phyloP scores from a whole-genome alignment of 2,329 filamentous ascomycete species.

The Alternaria angustiovoidea region DNA sequence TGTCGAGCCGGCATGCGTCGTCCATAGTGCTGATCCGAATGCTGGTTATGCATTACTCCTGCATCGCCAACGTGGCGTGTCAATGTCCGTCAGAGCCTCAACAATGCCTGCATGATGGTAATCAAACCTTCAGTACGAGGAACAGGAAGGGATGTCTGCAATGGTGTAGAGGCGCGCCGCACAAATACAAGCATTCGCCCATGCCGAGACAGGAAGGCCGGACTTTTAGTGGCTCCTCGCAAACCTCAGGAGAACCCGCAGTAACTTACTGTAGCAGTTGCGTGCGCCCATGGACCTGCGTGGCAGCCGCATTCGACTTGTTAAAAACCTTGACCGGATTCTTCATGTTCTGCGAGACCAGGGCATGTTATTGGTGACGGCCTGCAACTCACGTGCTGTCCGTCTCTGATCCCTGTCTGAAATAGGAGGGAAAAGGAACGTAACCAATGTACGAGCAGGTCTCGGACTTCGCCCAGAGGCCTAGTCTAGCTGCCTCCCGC shows the following conservation, averaged over 20 bases:
- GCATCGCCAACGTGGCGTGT: constrained; percentile 31
- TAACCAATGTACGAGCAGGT: constrained; percentile 11
- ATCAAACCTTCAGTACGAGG: constrained; percentile 19
- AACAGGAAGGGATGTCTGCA: constrained; percentile 11
- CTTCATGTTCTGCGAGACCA: constrained; percentile 12
- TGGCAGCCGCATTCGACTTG: constrained; percentile 20
- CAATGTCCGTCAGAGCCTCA: constrained; percentile 21
- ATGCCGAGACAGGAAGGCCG: constrained; percentile 25
- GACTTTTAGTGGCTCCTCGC: constrained; percentile 26
- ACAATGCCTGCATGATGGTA: constrained; percentile 7
- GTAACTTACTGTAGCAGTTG: constrained; percentile 11
- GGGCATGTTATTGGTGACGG: constrained; percentile 14
- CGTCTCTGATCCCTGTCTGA: neutral
- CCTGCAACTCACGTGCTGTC: constrained; percentile 4
- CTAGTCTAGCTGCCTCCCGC: constrained; percentile 19
- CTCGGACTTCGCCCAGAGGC: constrained; percentile 20
- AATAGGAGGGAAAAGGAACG: constrained; percentile 10
- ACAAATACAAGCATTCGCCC: constrained; percentile 33
- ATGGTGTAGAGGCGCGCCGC: constrained; percentile 15
- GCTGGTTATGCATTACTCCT: constrained; percentile 22
- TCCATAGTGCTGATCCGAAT: constrained; percentile 30
- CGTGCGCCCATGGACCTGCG: constrained; percentile 15
- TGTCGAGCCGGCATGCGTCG: constrained; percentile 16
- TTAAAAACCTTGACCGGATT: neutral
- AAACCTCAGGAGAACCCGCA: constrained; percentile 16